Evolutionary conservation across 140 eudicot genomes (phyloP).

Genomic region (Stevia rebaudiana): DNA sequence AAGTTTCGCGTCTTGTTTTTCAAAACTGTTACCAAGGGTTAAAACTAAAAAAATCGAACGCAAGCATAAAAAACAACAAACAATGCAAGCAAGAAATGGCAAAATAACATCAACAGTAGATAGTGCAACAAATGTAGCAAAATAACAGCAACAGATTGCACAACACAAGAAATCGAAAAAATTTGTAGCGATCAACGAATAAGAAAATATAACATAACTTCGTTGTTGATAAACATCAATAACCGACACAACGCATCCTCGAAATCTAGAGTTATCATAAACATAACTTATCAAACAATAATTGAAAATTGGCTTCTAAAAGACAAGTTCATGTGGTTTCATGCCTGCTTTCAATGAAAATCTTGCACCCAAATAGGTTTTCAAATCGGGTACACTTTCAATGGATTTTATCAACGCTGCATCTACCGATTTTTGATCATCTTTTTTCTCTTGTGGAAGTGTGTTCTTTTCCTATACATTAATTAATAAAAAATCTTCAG

Average conservation of each 20-base stretch:
- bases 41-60: no score
- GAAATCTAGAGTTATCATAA: conserved; percentile 13
- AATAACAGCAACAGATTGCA: background rate
- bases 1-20: no score
- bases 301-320: background rate
- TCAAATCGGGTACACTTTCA: background rate
- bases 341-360: conserved; percentile 13
- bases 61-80: no score
- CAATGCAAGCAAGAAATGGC: background rate
- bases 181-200: background rate
- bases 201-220: background rate
- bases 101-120: background rate
- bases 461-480: background rate
- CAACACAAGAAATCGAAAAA: conserved; percentile 5
- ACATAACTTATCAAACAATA: conserved; percentile 18
- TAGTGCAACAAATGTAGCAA: background rate
- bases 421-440: conserved; percentile 4
- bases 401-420: background rate
- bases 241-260: conserved; percentile 21
- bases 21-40: no score
- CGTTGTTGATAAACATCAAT: conserved; percentile 15
- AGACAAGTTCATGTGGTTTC: conserved; percentile 14
- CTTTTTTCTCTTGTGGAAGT: conserved; percentile 1
- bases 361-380: conserved; percentile 6
- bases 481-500: background rate